Percentiles rank a stretch among this genome's conserved stretches.
These are phyloP conservation scores for Lasiodiplodia sp. DNA, from an alignment of 2,329 filamentous ascomycete species.

Conservation along the genomic window DNA sequence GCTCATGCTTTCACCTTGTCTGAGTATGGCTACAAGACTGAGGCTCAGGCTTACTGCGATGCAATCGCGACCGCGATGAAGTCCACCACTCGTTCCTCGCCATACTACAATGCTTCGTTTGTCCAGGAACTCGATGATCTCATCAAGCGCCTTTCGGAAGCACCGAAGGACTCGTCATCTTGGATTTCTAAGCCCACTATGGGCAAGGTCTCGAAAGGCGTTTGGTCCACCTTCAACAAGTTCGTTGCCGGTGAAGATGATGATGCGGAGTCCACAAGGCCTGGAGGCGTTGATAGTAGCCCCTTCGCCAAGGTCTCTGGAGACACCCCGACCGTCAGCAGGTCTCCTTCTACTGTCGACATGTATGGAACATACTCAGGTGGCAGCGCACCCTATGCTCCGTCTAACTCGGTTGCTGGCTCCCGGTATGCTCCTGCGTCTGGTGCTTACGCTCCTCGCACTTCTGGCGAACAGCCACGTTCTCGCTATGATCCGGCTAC, in stretches of 20 bases:
- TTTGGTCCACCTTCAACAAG: constrained; percentile 94
- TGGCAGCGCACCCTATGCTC: constrained; percentile 49
- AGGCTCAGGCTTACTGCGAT: constrained; percentile 92
- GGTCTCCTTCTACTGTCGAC: constrained; percentile 74
- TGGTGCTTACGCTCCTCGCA: constrained; percentile 53
- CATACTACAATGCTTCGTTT: constrained; percentile 81
- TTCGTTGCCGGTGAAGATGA: constrained; percentile 93
- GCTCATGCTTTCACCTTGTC: constrained; percentile 85
- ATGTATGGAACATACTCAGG: constrained; percentile 69
- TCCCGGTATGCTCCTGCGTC: constrained; percentile 48
- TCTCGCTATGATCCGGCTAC: constrained; percentile 53
- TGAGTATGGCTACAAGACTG: constrained; percentile 80
- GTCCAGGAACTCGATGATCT: constrained; percentile 83
- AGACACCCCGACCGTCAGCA: constrained; percentile 58
- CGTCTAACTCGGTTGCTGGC: constrained; percentile 39
- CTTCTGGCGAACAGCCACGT: constrained; percentile 60
- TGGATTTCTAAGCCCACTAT: constrained; percentile 97
- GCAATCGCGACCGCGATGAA: constrained; percentile 77
- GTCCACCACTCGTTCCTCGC: constrained; percentile 81
- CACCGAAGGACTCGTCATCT: constrained; percentile 81
- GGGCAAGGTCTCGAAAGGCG: constrained; percentile 89
- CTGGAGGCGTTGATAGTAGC: constrained; percentile 65
- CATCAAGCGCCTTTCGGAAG: constrained; percentile 80
- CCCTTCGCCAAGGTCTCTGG: constrained; percentile 84
- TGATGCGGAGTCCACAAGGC: constrained; percentile 66